These are phyloP conservation scores for Rhizopogon salebrosus DNA, from an alignment of 768 basidiomycete genomes.

Conservation along the genomic window DNA sequence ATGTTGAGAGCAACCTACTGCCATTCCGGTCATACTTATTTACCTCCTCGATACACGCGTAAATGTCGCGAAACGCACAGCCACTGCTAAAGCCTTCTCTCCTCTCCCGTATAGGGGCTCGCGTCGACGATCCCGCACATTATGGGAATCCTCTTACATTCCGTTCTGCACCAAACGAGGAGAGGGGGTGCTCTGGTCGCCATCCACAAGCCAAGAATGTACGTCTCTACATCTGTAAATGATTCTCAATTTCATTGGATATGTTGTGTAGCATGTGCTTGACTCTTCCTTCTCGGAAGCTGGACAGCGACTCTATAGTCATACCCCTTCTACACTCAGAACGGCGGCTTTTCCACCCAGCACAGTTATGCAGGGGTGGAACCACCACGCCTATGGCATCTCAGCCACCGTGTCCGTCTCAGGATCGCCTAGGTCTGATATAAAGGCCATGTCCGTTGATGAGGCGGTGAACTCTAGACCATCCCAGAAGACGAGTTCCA, in stretches of 20 bases:
- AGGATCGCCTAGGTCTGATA: neutral
- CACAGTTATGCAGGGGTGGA: neutral
- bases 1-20: neutral
- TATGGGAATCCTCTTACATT: neutral
- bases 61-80: neutral
- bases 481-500: neutral
- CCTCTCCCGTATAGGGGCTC: neutral
- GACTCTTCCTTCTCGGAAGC: neutral
- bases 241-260: neutral
- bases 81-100: neutral
- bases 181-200: neutral
- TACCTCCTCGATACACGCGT: neutral
- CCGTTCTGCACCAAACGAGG: neutral
- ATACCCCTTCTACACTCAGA: neutral
- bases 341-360: neutral
- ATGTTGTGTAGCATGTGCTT: neutral
- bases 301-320: neutral
- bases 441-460: neutral
- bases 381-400: neutral
- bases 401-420: neutral
- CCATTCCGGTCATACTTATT: neutral
- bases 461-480: neutral
- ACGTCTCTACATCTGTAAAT: neutral
- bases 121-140: neutral
- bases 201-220: neutral